Evolutionary conservation across 2,329 filamentous ascomycete species (phyloP), one percentile per base, ranked within the genome.

Genomic region (Apiospora phragmitis): DNA sequence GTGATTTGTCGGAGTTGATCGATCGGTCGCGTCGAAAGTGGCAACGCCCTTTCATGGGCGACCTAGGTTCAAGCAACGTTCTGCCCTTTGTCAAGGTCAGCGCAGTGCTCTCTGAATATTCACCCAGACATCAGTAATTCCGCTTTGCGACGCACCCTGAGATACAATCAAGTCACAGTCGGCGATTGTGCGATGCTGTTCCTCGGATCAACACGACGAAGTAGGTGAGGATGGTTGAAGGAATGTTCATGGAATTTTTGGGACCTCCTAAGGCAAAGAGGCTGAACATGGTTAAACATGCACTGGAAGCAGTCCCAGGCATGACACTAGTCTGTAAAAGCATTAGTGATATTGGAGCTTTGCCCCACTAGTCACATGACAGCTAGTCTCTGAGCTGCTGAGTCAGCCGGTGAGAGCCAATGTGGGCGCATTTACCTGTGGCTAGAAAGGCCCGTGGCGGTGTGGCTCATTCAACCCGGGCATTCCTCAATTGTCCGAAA

Each of bases 71-170:
- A 67, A 67, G 65, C 65, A 45, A 67, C 55, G 55, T 38, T 67
- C 65, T 42, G 65, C 65, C 65, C 65, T 67, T 67, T 62, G 55
- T 42, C 65, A 67, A 67, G 65, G 65, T 67, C 65, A 67, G 65
- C 65, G 65, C 24, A 14, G 65, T n/a, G 65, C 38, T 45, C 62
- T 43, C 65, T 29, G 14, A 45, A 43, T 26, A 18, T 14, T 67
- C 24, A 67, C 32, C 55, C 32, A 67, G 38, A 67, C 65, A 67
- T 67, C 65, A 67, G 65, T 29, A 67, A 3, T 67, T 9, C 65
- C 65, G 41, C 9, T 67, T 21, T 32, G 65, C 65, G 42, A 67
- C 65, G 42, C 65, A 67, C 65, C 65, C 65, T 67, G 38, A 43
- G 42, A 67, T 26, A 29, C 42, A 67, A 42, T 43, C 38, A 26